A percentile compares a stretch with the other conserved stretches of the same genome.
These are phyloP conservation scores for Pholiota adiposa DNA, from an alignment of 1,284 basidiomycete species.

Conservation along the genomic window DNA sequence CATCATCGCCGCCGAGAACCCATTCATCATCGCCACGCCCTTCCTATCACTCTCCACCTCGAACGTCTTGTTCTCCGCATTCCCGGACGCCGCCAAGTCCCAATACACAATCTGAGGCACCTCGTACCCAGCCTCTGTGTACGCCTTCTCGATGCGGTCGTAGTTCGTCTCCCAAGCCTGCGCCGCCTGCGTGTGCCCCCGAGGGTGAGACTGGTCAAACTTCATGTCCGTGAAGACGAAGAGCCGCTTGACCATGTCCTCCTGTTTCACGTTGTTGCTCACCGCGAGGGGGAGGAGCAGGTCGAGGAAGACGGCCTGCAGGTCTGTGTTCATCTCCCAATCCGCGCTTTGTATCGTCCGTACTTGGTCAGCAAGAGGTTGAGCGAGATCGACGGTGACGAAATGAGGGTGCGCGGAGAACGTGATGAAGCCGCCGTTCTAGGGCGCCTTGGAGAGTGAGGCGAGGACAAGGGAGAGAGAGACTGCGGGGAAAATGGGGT, in stretches of 20 bases:
- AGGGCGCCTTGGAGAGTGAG: slow-evolving; percentile 64
- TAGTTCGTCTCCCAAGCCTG: slow-evolving; percentile 62
- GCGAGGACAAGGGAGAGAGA: slow-evolving; percentile 70
- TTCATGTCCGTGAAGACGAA: slow-evolving; percentile 83
- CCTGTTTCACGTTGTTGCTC: slow-evolving; percentile 55
- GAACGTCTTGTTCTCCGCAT: slow-evolving; percentile 46
- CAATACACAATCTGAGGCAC: slow-evolving; percentile 67
- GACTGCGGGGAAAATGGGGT: slow-evolving; percentile 63
- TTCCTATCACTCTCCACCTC: slow-evolving; percentile 43
- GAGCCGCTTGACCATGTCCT: slow-evolving; percentile 75
- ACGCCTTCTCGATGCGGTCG: slow-evolving; percentile 55
- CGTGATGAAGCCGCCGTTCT: slow-evolving; percentile 68
- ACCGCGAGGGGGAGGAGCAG: slow-evolving; percentile 63
- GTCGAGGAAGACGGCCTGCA: slow-evolving; percentile 60
- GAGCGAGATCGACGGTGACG: slow-evolving; percentile 47
- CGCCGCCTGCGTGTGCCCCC: not conserved
- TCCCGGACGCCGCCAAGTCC: slow-evolving; percentile 46
- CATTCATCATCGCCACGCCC: slow-evolving; percentile 70
- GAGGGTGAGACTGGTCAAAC: slow-evolving; percentile 51
- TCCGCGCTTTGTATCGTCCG: slow-evolving; percentile 36
- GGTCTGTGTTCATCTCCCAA: slow-evolving; percentile 67
- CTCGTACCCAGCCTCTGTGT: slow-evolving; percentile 63
- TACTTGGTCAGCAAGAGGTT: slow-evolving; percentile 40
- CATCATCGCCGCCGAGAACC: slow-evolving; percentile 69
- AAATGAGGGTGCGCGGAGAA: slow-evolving; percentile 59